Evolutionary conservation across 441 rosid species (phyloP).

Genomic region (Rhodomyrtus psidioides): DNA sequence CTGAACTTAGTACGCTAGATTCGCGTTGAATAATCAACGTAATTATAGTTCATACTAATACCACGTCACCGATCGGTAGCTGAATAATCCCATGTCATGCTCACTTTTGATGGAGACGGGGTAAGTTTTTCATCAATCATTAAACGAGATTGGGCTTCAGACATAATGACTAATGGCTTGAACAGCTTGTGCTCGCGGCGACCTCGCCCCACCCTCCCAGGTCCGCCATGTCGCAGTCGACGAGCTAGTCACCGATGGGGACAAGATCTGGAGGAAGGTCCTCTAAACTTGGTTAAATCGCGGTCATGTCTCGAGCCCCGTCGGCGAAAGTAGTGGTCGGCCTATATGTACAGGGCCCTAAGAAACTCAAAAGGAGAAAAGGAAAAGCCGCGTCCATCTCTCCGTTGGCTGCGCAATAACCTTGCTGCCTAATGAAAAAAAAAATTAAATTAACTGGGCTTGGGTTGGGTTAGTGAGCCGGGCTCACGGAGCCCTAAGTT

Average conservation of each 20-base stretch:
- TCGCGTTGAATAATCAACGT: background rate
- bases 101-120: background rate
- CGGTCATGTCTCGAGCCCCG: background rate
- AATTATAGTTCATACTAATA: background rate
- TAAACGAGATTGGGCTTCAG: background rate
- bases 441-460: background rate
- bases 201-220: background rate
- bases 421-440: background rate
- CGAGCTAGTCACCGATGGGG: background rate
- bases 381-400: background rate
- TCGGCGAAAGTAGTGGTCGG: background rate
- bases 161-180: background rate
- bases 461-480: background rate
- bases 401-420: background rate
- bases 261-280: background rate
- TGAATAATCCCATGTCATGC: background rate
- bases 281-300: background rate
- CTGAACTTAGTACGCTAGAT: background rate
- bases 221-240: accelerated
- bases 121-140: background rate
- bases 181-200: background rate
- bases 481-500: background rate
- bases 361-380: background rate
- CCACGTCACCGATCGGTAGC: background rate
- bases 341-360: background rate